phyloP scores from a whole-genome alignment of 805 yeast genomes.

The Candida palmyrensis region DNA sequence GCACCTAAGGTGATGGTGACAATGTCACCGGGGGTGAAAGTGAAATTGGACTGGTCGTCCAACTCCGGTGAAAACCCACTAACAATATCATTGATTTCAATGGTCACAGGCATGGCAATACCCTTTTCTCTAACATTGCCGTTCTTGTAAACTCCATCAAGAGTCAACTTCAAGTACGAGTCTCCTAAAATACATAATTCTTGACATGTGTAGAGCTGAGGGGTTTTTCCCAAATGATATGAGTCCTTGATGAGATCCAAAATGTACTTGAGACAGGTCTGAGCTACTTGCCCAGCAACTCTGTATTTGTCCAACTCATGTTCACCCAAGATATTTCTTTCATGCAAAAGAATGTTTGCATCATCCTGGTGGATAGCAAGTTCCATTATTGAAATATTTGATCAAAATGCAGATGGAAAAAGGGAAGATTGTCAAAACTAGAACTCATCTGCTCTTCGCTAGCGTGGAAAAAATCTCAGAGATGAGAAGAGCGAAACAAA shows the following conservation, averaged over 20 bases:
- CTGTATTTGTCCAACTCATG: slow-evolving; percentile 75
- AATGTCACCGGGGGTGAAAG: slow-evolving; percentile 71
- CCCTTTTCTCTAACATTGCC: slow-evolving; percentile 78
- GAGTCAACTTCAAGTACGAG: slow-evolving; percentile 58
- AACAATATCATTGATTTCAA: slow-evolving; percentile 77
- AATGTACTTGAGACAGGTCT: slow-evolving; percentile 70
- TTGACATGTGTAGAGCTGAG: slow-evolving; percentile 46
- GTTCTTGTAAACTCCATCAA: slow-evolving; percentile 54
- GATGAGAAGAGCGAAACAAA: slow-evolving; percentile 14
- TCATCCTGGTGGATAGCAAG: slow-evolving; percentile 72
- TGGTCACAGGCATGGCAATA: slow-evolving; percentile 84
- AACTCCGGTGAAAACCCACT: slow-evolving; percentile 84
- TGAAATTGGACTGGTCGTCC: slow-evolving; percentile 47
- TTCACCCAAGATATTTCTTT: slow-evolving; percentile 62
- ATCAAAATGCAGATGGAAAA: slow-evolving; percentile 3
- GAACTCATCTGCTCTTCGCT: no score
- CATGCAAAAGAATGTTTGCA: slow-evolving; percentile 64
- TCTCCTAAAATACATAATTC: slow-evolving; percentile 85
- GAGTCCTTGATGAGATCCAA: slow-evolving; percentile 64
- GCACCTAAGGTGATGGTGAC: slow-evolving; percentile 83
- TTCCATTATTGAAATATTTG: slow-evolving; percentile 46
- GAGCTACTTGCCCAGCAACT: slow-evolving; percentile 84
- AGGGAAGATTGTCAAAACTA: slow-evolving; percentile 8
- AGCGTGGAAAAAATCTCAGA: background rate
- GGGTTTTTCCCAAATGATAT: slow-evolving; percentile 53